Evolutionary conservation across 179 eudicot species (phyloP).

Genomic region (Camellia oleifera): DNA sequence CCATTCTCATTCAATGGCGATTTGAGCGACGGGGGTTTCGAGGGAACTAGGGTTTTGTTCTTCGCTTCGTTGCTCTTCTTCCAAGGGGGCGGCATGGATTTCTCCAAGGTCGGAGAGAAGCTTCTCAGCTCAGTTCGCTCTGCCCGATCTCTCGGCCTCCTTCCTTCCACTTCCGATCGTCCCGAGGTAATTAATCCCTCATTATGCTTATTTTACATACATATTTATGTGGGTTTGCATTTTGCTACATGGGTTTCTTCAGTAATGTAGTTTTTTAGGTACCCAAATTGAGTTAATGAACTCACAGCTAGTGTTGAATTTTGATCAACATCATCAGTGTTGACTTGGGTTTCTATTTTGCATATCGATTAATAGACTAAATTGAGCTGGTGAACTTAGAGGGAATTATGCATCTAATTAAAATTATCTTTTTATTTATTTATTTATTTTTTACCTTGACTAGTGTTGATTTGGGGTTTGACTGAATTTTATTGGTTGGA

Average conservation of each 20-base stretch:
- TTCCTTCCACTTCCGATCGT: conserved; percentile 79
- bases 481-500: not conserved
- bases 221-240: not conserved
- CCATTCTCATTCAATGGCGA: conserved; percentile 56
- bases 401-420: not conserved
- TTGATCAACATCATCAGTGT: not conserved
- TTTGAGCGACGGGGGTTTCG: conserved; percentile 53
- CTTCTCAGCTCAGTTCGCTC: conserved; percentile 90
- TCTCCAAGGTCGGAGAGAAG: conserved; percentile 77
- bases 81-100: conserved; percentile 74
- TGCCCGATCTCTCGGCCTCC: conserved; percentile 77
- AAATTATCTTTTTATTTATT: too few species aligned
- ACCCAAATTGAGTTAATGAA: not conserved
- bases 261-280: not conserved
- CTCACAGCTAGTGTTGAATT: not conserved
- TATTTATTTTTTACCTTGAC: not conserved
- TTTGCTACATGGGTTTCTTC: not conserved
- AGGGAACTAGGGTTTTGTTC: conserved; percentile 65
- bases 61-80: conserved; percentile 69
- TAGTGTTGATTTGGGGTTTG: not conserved
- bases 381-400: not conserved
- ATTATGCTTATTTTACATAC: not conserved
- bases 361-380: not conserved
- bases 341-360: not conserved
- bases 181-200: conserved; percentile 58